Conservation (phyloP, 768 basidiomycete genomes). For the Rhizopogon vulgaris region DNA sequence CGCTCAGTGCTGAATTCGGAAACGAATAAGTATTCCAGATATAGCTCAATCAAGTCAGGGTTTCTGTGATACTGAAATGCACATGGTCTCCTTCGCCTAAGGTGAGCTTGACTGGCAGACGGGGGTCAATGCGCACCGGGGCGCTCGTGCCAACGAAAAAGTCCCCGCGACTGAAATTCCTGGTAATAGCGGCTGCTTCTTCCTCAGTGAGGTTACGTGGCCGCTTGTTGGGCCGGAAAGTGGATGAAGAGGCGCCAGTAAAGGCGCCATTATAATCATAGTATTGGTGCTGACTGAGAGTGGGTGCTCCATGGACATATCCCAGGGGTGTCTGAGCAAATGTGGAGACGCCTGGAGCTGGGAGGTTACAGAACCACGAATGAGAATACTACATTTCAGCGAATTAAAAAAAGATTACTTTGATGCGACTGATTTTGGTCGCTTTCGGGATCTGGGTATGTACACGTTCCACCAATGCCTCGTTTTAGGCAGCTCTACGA, state of each 20-base stretch:
- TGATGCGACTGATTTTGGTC: slow-evolving; percentile 33
- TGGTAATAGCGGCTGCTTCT: slow-evolving; percentile 76
- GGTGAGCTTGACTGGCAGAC: slow-evolving; percentile 71
- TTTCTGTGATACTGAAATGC: slow-evolving; percentile 54
- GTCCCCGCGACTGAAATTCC: slow-evolving; percentile 76
- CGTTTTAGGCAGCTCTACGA: slow-evolving; percentile 75
- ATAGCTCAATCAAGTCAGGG: slow-evolving; percentile 28
- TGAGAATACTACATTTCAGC: slow-evolving; percentile 1
- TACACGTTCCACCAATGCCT: slow-evolving; percentile 61
- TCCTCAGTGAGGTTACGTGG: slow-evolving; percentile 78
- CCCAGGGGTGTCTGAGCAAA: slow-evolving; percentile 33
- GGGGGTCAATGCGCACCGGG: slow-evolving; percentile 77
- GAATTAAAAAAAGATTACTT: slow-evolving; percentile 11
- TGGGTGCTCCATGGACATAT: slow-evolving; percentile 35
- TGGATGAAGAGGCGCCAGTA: slow-evolving; percentile 64
- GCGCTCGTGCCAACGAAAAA: slow-evolving; percentile 79
- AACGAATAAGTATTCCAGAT: slow-evolving; percentile 9
- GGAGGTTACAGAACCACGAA: slow-evolving; percentile 5
- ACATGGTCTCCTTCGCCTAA: slow-evolving; percentile 81
- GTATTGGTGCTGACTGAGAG: slow-evolving; percentile 54
- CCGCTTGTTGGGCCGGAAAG: slow-evolving; percentile 77
- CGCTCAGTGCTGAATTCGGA: slow-evolving; percentile 5
- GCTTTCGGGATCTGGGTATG: slow-evolving; percentile 75
- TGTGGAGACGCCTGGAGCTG: slow-evolving; percentile 31
- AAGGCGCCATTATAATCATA: slow-evolving; percentile 73